phyloP scores from a whole-genome alignment of 345 rosid genomes.

The Arabis alpina region DNA sequence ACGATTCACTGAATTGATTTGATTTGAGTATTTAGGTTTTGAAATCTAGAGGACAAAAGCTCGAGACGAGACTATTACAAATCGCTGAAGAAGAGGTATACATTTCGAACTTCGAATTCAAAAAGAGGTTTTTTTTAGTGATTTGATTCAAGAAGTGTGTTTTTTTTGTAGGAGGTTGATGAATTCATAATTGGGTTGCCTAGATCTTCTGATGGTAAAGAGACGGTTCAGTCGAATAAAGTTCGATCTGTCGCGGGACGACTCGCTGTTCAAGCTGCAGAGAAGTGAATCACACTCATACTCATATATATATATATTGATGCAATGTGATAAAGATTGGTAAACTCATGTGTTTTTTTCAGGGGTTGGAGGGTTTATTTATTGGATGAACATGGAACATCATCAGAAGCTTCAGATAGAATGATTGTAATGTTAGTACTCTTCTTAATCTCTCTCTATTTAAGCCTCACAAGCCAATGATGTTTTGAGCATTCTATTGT shows the following conservation, averaged over 20 bases:
- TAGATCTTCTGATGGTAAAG: slow-evolving; percentile 76
- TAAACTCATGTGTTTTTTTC: slow-evolving; percentile 31
- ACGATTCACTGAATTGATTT: slow-evolving; percentile 4
- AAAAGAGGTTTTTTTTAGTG: neutral
- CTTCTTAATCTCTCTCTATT: neutral
- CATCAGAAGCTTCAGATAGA: slow-evolving; percentile 61
- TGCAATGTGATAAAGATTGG: neutral
- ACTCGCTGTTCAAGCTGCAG: slow-evolving; percentile 74
- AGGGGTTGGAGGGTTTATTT: slow-evolving; percentile 95
- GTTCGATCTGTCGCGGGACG: slow-evolving; percentile 84
- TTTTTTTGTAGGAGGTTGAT: slow-evolving; percentile 63
- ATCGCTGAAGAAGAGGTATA: slow-evolving; percentile 73
- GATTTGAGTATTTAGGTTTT: slow-evolving; percentile 53
- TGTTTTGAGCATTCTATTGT: slow-evolving; percentile 24
- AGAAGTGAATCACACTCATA: slow-evolving; percentile 50
- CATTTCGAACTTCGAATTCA: neutral
- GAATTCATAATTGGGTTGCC: slow-evolving; percentile 89
- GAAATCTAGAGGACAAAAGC: slow-evolving; percentile 81
- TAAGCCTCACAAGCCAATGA: neutral
- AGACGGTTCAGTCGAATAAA: slow-evolving; percentile 82
- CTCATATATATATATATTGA: neutral
- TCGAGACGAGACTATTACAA: slow-evolving; percentile 64
- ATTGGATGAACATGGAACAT: slow-evolving; percentile 85
- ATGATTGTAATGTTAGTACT: slow-evolving; percentile 75
- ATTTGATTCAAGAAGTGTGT: neutral